phyloP scores from a whole-genome alignment of 169 alveolate genomes.

The Eimeria tenella region DNA sequence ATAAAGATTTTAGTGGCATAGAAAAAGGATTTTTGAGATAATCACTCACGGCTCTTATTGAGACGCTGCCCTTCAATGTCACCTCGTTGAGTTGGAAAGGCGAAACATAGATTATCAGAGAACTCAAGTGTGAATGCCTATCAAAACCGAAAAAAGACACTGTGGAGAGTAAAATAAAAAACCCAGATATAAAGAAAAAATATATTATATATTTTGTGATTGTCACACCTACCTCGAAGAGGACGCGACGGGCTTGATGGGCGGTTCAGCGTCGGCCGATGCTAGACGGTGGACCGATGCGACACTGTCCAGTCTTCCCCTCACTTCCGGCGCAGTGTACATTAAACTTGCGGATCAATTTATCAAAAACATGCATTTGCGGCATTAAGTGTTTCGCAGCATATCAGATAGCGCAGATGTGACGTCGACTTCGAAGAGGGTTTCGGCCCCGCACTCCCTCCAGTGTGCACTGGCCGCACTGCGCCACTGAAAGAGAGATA shows the following conservation, averaged over 20 bases:
- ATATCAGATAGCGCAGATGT: background rate
- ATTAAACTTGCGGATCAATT: background rate
- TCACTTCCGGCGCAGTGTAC: background rate
- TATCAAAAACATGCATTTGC: background rate
- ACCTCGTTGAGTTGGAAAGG: too few relatives aligned
- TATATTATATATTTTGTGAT: background rate
- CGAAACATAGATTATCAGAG: too few relatives aligned
- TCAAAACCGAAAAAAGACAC: too few relatives aligned
- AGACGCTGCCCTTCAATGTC: too few relatives aligned
- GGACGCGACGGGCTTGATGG: too few relatives aligned
- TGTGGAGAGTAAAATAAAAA: background rate
- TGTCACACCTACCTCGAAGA: background rate
- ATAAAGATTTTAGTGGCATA: too few relatives aligned
- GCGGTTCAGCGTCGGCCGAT: background rate
- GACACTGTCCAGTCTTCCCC: background rate
- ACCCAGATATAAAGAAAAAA: background rate
- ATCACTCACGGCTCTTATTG: too few relatives aligned
- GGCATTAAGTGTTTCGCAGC: background rate
- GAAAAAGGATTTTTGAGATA: too few relatives aligned
- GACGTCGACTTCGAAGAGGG: background rate
- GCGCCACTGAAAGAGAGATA: too few relatives aligned
- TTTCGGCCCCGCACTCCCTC: slow-evolving; percentile 19
- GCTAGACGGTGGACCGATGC: background rate
- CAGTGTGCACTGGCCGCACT: background rate
- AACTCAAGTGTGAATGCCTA: too few relatives aligned